A percentile compares a stretch with the other conserved stretches of the same genome.
phyloP scores from a whole-genome alignment of 192 early-diverging fungal genomes.

The Coemansia sp. region DNA sequence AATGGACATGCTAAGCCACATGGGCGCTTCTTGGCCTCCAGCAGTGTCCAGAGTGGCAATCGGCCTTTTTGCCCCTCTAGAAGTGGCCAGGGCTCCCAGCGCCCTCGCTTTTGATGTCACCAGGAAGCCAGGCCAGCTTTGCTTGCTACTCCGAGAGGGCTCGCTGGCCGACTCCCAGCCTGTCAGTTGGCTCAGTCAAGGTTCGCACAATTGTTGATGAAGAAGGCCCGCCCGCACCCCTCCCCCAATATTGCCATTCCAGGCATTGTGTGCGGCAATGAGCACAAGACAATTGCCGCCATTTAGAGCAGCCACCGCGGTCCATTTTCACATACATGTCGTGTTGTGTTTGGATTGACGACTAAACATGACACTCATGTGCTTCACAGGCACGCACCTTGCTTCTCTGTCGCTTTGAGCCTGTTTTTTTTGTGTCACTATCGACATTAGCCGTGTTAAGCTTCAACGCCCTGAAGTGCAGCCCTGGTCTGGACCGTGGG shows the following conservation, averaged over 20 bases:
- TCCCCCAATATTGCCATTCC: conserved; percentile 1
- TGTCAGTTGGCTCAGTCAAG: background rate
- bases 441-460: background rate
- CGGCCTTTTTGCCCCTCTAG: background rate
- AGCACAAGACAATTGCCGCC: conserved; percentile 2
- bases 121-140: background rate
- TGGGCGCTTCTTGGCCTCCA: background rate
- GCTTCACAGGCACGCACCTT: background rate
- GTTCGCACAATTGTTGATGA: background rate
- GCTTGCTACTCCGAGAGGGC: background rate
- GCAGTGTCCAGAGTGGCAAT: background rate
- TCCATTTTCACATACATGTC: background rate
- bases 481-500: background rate
- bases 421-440: background rate
- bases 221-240: background rate
- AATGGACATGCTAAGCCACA: background rate
- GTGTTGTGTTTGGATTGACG: too few relatives aligned
- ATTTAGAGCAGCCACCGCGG: background rate
- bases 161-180: background rate
- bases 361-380: background rate
- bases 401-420: background rate
- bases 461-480: background rate
- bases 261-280: conserved; percentile 6
- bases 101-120: background rate
- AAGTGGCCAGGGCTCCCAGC: background rate